Percentiles rank a stretch among this genome's conserved stretches.
Evolutionary conservation across 78 protist species (phyloP).

Genomic region (Ministeria vibrans): DNA sequence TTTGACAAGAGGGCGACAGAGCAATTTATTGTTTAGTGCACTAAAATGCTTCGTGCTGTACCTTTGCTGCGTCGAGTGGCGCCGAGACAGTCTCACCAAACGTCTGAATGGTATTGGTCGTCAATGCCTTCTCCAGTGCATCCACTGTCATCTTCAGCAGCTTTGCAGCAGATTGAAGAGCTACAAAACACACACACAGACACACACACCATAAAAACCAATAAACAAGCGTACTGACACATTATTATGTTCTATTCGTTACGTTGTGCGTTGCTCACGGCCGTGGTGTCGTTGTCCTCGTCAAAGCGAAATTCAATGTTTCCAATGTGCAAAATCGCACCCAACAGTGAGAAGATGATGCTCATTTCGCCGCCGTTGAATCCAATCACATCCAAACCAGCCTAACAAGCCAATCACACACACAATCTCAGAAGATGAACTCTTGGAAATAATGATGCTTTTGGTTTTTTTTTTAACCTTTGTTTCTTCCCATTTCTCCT

Average conservation of each 20-base stretch:
- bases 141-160: neutral
- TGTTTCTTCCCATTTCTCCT: neutral
- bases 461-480: neutral
- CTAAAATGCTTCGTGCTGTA: neutral
- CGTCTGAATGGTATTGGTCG: neutral
- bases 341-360: neutral
- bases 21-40: neutral
- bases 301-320: constrained; percentile 22
- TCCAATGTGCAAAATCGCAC: neutral
- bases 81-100: neutral
- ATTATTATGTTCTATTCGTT: neutral
- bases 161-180: neutral
- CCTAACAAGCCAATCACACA: too few species aligned
- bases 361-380: neutral
- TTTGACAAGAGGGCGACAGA: neutral
- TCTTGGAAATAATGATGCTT: constrained; percentile 8
- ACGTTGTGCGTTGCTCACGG: neutral
- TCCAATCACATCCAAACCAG: too few species aligned
- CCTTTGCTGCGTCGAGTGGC: neutral
- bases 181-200: neutral
- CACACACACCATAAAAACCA: neutral
- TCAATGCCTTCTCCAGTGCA: neutral
- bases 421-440: too few species aligned
- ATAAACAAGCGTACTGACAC: neutral
- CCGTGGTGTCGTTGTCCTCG: constrained; percentile 37